Evolutionary conservation across 495 filamentous ascomycete genomes (phyloP), one percentile per base, ranked within the genome.

Genomic region (Aspergillus mulundensis): DNA sequence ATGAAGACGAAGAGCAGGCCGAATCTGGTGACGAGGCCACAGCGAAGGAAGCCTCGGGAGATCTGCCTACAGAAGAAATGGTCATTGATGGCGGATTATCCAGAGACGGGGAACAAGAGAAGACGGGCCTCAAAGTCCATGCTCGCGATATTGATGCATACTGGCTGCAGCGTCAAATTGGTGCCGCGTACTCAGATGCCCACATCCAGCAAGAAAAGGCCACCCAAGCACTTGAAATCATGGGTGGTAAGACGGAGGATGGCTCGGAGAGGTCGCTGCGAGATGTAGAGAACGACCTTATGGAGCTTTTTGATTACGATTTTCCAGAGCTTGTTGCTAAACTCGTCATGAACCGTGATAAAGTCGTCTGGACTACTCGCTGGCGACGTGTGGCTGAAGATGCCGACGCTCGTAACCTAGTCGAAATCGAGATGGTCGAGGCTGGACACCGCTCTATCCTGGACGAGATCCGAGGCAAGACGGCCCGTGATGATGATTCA

Each of bases 251-350:
- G 24, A 77, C 84, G 1, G 91, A 95, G 30, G 87, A 95, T 60
- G 87, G 86, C 11, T 86, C 91, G 52, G 89, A 92, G 60, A 89
- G 85, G 62, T 80, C 87, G 11, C 74, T 96, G 19, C 86, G 92
- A 59, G 93, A 99, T 59, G 90, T 96, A 58, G 94, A 99, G 67
- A 99, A 99, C 66, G 95, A 97, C 50, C 75, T 99, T 48, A 97
- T 97, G 87, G 95, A 97, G 63, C 82, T 97, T 0, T 96, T 99
- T 58, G 92, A 97, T 62, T 99, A 95, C 62, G 94, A 97, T 64
- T 87, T 96, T 65, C 89, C 94, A 50, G 92, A 97, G 43, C 81
- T 96, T 41, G 94, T 97, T 25, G 87, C 89, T 48, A 93, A 88
- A 67, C 79, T 99, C n/a, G 89, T 97, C 56, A 83, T 87, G 58